phyloP scores from a whole-genome alignment of 2,329 filamentous ascomycete species.

The Penicillium palitans region DNA sequence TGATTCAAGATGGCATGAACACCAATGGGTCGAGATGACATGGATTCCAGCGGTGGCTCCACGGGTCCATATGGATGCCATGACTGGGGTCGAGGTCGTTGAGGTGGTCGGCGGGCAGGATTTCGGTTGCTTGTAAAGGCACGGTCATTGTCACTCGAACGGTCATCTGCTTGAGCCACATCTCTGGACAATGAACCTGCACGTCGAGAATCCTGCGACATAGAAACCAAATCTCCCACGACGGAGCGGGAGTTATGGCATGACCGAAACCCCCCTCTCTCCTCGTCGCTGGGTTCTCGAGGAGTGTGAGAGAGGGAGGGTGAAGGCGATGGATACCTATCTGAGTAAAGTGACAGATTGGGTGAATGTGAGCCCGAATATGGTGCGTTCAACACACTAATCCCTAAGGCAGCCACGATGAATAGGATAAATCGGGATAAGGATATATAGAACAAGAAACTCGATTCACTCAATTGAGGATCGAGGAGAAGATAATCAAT shows the following conservation, averaged over 20 bases:
- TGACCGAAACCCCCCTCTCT: slow-evolving; percentile 43
- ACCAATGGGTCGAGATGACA: slow-evolving; percentile 38
- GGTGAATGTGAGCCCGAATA: slow-evolving; percentile 36
- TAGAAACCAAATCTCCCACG: slow-evolving; percentile 38
- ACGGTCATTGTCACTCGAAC: slow-evolving; percentile 27
- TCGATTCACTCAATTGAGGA: slow-evolving; percentile 11
- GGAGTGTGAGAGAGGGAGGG: slow-evolving; percentile 42
- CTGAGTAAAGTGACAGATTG: slow-evolving; percentile 32
- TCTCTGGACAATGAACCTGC: slow-evolving; percentile 33
- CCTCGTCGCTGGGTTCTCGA: slow-evolving; percentile 36
- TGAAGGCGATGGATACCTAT: slow-evolving; percentile 27
- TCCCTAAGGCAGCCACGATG: slow-evolving; percentile 46
- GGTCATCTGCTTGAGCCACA: slow-evolving; percentile 25
- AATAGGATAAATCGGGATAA: slow-evolving; percentile 4
- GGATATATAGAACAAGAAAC: slow-evolving; percentile 1
- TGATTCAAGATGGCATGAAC: slow-evolving; percentile 47
- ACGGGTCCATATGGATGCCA: slow-evolving; percentile 40
- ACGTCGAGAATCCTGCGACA: slow-evolving; percentile 40
- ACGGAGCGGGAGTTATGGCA: slow-evolving; percentile 34
- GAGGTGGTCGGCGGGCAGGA: slow-evolving; percentile 26
- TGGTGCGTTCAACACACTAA: slow-evolving; percentile 38
- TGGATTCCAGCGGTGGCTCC: slow-evolving; percentile 36
- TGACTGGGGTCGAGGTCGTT: slow-evolving; percentile 34
- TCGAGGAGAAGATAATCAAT: not conserved
- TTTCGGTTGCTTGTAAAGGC: slow-evolving; percentile 13